Evolutionary conservation across 495 filamentous ascomycete genomes (phyloP), one percentile per base, ranked within the genome.

Genomic region (Choiromyces venosus): DNA sequence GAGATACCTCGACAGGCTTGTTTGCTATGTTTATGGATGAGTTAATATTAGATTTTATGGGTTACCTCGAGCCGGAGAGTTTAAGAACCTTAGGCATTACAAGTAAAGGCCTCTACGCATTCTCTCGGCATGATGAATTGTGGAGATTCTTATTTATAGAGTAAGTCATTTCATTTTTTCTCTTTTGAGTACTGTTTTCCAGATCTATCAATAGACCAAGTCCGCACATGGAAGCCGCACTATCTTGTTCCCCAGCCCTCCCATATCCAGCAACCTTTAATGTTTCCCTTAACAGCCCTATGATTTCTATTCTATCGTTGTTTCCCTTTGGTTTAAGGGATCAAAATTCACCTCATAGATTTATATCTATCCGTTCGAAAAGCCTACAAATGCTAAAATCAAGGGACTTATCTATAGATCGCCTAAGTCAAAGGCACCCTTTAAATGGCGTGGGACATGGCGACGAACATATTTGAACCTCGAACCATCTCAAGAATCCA

Each of bases 71-170:
- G 79, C 84, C 86, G 64, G 71, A 77, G 37, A 85, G 86, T 65
- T 83, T 99, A 67, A 81, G 89, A 70, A 81, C 84, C 6, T 81
- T 97, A 36, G 92, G 93, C n/a, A 86, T 87, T 67, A 91, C 94
- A 6, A 97, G 95, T 84, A 93, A 91, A 82, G 91, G 92, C 40
- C 85, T 97, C 21, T 96, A 93, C 85, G 95, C 94, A 10, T 95
- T 93, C 81, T 91, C 91, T 61, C 85, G 91, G 52, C 87, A 87
- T 40, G 95, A 98, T 73, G 95, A 99, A 73, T 82, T 98, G 37
- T 99, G 95, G 95, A 95, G 95, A 83, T 80, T 88, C 33, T 82
- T 97, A 14, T 96, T 93, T 77, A 85, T 96, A 75, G 86, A 88
- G 95, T 99, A 91, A 87, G 92, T 87, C n/a, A n/a, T n/a, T n/a